These are phyloP conservation scores for Geotrichum klebahnii DNA, from an alignment of 1,139 yeast genomes.

Conservation along the genomic window DNA sequence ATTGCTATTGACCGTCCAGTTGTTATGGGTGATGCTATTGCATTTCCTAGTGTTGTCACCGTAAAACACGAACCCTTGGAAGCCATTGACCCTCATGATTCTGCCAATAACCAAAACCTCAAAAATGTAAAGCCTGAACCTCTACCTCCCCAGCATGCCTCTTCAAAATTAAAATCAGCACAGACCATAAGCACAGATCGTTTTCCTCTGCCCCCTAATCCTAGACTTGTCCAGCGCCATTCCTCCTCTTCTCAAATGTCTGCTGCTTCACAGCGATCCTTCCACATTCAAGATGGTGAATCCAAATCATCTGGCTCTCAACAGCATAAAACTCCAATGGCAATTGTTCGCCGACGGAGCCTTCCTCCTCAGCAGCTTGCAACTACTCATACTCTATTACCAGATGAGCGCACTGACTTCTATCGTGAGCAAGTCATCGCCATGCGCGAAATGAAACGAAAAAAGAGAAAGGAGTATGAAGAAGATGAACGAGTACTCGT, in stretches of 20 bases:
- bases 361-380: constrained; percentile 18
- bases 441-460: constrained; percentile 41
- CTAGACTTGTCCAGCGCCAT: neutral
- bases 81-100: neutral
- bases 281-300: neutral
- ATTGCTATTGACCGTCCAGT: constrained; percentile 18
- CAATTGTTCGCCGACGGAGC: constrained; percentile 20
- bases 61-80: neutral
- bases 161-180: neutral
- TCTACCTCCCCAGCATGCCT: neutral
- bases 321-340: constrained; percentile 16
- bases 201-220: neutral
- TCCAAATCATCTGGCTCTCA: constrained; percentile 16
- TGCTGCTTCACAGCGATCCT: constrained; percentile 1
- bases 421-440: constrained; percentile 22
- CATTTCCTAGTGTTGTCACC: neutral
- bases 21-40: constrained; percentile 6
- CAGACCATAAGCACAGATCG: neutral
- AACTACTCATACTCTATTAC: constrained; percentile 11
- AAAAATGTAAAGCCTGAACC: neutral
- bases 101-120: neutral
- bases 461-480: constrained; percentile 42
- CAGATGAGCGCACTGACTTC: constrained; percentile 20
- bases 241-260: constrained; percentile 7
- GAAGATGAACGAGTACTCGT: constrained; percentile 66